These are phyloP conservation scores for Polygonum aviculare DNA, from an alignment of 148 eudicot genomes.

Conservation along the genomic window DNA sequence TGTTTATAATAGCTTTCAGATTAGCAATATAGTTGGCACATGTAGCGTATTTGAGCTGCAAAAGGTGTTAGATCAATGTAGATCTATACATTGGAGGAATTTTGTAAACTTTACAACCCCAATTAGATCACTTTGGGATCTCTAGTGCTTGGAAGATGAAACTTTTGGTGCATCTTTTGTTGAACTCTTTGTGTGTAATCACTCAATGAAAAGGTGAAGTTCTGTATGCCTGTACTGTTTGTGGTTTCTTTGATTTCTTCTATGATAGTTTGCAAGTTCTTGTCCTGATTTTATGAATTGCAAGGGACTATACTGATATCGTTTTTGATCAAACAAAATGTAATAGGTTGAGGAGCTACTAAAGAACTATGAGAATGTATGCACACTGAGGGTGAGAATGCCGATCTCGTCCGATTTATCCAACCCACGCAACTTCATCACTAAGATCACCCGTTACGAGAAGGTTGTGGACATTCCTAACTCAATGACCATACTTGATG, in stretches of 20 bases:
- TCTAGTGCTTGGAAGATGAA: neutral
- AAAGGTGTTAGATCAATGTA: constrained; percentile 50
- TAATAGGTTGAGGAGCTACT: constrained; percentile 45
- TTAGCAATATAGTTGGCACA: neutral
- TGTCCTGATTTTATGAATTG: neutral
- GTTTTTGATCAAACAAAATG: neutral
- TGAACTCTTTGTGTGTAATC: neutral
- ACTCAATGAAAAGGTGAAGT: neutral
- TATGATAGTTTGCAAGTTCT: neutral
- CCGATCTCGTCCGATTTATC: constrained; percentile 45
- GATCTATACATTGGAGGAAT: neutral
- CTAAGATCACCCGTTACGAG: constrained; percentile 39
- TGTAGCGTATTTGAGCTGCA: neutral
- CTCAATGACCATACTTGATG: constrained; percentile 48
- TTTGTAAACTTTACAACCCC: neutral
- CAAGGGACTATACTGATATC: neutral
- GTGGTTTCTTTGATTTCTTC: neutral
- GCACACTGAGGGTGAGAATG: constrained; percentile 48
- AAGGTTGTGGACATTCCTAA: constrained; percentile 52
- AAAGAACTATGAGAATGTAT: constrained; percentile 42
- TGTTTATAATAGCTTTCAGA: neutral
- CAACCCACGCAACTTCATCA: constrained; percentile 52
- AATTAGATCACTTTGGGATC: neutral
- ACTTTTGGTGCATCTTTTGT: neutral
- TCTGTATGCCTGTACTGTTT: neutral